Evolutionary conservation across 441 rosid species (phyloP).

Genomic region (Arabidopsis lyrata): DNA sequence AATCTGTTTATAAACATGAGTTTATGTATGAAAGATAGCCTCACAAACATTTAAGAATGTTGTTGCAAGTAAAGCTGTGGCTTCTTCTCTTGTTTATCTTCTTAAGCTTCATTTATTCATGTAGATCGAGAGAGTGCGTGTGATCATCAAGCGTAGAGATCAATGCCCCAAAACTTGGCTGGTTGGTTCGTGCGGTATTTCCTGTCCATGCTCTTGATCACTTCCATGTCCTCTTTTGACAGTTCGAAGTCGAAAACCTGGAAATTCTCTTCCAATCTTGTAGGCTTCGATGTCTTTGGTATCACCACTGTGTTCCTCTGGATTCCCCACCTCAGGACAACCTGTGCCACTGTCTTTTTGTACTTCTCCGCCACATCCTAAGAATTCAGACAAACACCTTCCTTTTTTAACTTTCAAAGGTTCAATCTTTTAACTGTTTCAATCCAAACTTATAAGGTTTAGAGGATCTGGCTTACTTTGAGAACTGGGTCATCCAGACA

Average conservation of each 20-base stretch:
- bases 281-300: constrained; percentile 78
- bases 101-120: constrained; percentile 27
- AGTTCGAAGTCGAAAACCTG: constrained; percentile 74
- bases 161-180: constrained; percentile 86
- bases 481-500: constrained; percentile 84
- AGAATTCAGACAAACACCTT: background rate
- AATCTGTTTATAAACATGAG: constrained; percentile 13
- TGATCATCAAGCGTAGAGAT: constrained; percentile 70
- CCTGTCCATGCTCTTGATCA: constrained; percentile 66
- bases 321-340: constrained; percentile 86
- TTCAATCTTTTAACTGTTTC: background rate
- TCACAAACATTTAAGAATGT: constrained; percentile 17
- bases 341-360: constrained; percentile 79
- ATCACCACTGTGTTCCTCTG: constrained; percentile 82
- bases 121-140: background rate
- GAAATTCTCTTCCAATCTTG: constrained; percentile 79
- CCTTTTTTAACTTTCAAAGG: constrained; percentile 1
- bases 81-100: constrained; percentile 18
- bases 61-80: constrained; percentile 11
- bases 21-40: background rate
- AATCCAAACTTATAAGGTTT: constrained; percentile 13
- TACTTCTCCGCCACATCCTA: constrained; percentile 81
- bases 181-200: constrained; percentile 80
- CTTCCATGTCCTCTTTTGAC: constrained; percentile 77
- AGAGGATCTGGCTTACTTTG: constrained; percentile 53